These are phyloP conservation scores for Abelmoschus esculentus DNA, from an alignment of 345 rosid genomes.

Conservation along the genomic window DNA sequence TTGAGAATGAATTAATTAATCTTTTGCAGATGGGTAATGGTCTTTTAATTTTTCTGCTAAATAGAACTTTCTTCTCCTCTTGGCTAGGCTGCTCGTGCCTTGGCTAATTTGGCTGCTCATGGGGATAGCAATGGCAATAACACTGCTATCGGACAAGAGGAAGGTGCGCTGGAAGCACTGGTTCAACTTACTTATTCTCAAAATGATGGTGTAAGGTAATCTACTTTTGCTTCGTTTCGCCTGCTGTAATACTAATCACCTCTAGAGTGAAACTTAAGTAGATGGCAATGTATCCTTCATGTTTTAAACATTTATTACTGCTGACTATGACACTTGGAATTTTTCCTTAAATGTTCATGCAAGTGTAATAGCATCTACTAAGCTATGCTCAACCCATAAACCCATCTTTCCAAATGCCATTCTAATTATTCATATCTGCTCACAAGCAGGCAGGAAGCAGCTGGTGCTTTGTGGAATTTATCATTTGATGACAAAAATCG, in stretches of 20 bases:
- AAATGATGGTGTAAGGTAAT: slow-evolving; percentile 85
- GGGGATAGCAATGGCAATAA: slow-evolving; percentile 90
- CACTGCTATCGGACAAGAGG: slow-evolving; percentile 87
- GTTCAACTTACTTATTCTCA: slow-evolving; percentile 76
- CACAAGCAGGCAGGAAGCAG: slow-evolving; percentile 64
- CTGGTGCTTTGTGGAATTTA: slow-evolving; percentile 82
- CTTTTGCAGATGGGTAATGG: neutral
- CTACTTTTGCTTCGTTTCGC: neutral
- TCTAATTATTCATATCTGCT: neutral
- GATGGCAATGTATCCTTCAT: neutral
- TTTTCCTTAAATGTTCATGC: neutral
- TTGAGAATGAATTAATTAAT: neutral
- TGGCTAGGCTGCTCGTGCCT: slow-evolving; percentile 83
- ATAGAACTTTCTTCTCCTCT: neutral
- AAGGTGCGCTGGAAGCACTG: slow-evolving; percentile 86
- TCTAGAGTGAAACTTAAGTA: neutral
- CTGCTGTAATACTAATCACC: neutral
- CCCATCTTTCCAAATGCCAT: neutral
- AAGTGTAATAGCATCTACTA: neutral
- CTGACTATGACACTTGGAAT: neutral
- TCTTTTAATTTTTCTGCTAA: neutral
- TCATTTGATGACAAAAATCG: slow-evolving; percentile 83
- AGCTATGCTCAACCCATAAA: slow-evolving; percentile 1
- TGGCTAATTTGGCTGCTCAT: slow-evolving; percentile 96
- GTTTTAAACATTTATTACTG: neutral